Percentiles rank a stretch among this genome's conserved stretches.
Evolutionary conservation across 1,284 basidiomycete genomes (phyloP).

Genomic region (Austroboletus novae-zelandiae): DNA sequence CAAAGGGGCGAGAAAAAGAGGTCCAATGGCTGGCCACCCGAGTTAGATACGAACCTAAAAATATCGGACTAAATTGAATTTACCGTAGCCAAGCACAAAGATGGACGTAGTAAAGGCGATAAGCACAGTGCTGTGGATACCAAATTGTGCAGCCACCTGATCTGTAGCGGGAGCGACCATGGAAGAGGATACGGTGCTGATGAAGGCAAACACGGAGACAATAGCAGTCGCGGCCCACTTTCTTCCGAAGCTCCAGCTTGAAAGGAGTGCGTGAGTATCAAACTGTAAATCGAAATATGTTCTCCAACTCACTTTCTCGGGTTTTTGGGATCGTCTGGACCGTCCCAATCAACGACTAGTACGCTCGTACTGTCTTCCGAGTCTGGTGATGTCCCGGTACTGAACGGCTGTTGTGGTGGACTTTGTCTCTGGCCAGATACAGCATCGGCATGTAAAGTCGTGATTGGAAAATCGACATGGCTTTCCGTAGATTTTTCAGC

Average conservation of each 20-base stretch:
- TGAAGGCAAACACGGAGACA: conserved; percentile 51
- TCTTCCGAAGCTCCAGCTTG: conserved; percentile 47
- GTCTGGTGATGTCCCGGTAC: not conserved
- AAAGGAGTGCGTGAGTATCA: not conserved
- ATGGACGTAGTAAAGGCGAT: conserved; percentile 63
- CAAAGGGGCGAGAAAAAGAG: conserved; percentile 53
- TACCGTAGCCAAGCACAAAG: conserved; percentile 68
- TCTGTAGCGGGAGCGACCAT: conserved; percentile 68
- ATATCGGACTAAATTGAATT: conserved; percentile 1
- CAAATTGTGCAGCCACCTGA: conserved; percentile 54
- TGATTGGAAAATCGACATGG: conserved; percentile 6
- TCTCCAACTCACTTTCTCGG: conserved; percentile 32
- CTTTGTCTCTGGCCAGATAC: not conserved
- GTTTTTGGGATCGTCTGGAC: conserved; percentile 35
- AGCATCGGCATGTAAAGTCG: conserved; percentile 8
- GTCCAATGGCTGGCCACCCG: conserved; percentile 41
- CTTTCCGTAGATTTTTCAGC: not conserved
- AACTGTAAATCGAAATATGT: not conserved
- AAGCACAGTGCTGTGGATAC: conserved; percentile 49
- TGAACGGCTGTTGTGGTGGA: not conserved
- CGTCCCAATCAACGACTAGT: conserved; percentile 36
- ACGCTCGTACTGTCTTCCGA: not conserved
- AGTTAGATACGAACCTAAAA: not conserved
- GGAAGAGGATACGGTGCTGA: conserved; percentile 49
- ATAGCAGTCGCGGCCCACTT: conserved; percentile 51